These are phyloP conservation scores for Papiliotrema flavescens DNA, from an alignment of 1,284 basidiomycete species.

Conservation along the genomic window DNA sequence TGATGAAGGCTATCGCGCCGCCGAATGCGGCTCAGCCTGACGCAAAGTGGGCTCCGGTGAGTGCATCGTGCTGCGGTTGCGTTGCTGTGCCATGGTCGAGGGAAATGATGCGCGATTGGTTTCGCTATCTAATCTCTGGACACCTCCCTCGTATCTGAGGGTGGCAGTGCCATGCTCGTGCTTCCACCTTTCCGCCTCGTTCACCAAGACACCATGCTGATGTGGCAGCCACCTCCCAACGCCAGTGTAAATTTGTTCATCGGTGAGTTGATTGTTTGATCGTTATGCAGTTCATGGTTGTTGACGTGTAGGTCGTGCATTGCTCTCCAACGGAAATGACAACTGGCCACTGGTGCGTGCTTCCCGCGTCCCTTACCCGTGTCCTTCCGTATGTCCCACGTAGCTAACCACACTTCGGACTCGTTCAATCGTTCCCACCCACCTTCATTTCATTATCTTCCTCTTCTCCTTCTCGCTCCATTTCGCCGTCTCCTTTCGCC, in stretches of 20 bases:
- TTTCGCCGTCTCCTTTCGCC: not conserved
- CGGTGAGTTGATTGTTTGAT: constrained; percentile 21
- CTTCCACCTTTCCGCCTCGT: not conserved
- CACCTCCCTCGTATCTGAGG: not conserved
- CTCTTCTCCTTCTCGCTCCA: not conserved
- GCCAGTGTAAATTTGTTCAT: constrained; percentile 47
- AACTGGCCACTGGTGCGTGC: constrained; percentile 46
- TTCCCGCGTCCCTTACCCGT: not conserved
- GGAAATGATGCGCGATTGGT: not conserved
- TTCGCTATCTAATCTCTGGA: constrained; percentile 9
- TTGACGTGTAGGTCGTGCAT: constrained; percentile 31
- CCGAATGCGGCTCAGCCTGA: constrained; percentile 39
- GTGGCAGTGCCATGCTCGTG: constrained; percentile 19
- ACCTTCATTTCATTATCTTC: not conserved
- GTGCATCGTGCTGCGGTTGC: constrained; percentile 6
- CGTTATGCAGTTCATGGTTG: not conserved
- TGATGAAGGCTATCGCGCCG: constrained; percentile 42
- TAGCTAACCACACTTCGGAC: no score
- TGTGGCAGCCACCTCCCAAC: constrained; percentile 42
- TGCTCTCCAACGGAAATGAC: constrained; percentile 45
- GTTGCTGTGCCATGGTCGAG: no score
- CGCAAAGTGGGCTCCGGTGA: constrained; percentile 40
- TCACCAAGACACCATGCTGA: constrained; percentile 5
- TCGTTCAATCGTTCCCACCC: no score
- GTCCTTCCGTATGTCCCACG: no score